A percentile compares a stretch with the other conserved stretches of the same genome.
phyloP scores from a whole-genome alignment of 192 early-diverging fungal species.

The Phycomyces blakesleeanus region DNA sequence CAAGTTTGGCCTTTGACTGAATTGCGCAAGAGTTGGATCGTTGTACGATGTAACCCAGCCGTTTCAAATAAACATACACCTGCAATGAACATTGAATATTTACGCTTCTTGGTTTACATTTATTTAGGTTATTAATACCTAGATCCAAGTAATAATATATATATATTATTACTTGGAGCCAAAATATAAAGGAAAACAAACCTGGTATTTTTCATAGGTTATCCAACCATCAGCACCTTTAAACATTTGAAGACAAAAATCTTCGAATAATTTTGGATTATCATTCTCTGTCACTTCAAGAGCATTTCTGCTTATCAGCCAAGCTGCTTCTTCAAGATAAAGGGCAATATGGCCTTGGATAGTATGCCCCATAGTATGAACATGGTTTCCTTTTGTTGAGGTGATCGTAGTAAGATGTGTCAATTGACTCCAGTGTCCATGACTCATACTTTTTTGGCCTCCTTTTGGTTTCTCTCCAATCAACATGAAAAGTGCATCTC shows the following conservation, averaged over 20 bases:
- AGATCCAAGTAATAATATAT: slow-evolving; percentile 8
- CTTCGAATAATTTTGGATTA: slow-evolving; percentile 27
- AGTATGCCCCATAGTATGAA: slow-evolving; percentile 46
- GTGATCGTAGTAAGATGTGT: slow-evolving; percentile 30
- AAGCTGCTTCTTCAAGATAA: slow-evolving; percentile 47
- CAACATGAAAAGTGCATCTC: background rate
- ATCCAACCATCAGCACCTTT: slow-evolving; percentile 26
- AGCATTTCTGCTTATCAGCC: slow-evolving; percentile 41
- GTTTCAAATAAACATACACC: slow-evolving; percentile 50
- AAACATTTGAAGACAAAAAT: slow-evolving; percentile 29
- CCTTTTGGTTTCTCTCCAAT: background rate
- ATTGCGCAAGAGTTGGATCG: slow-evolving; percentile 16
- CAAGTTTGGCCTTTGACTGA: background rate
- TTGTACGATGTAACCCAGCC: slow-evolving; percentile 46
- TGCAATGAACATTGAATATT: slow-evolving; percentile 6
- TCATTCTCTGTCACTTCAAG: slow-evolving; percentile 26
- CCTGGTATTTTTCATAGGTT: slow-evolving; percentile 39
- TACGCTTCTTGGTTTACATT: too few relatives aligned
- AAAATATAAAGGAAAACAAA: slow-evolving; percentile 1
- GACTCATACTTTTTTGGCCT: background rate
- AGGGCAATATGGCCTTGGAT: slow-evolving; percentile 34
- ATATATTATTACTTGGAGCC: background rate
- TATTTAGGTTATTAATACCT: too few relatives aligned
- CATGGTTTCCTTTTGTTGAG: slow-evolving; percentile 35
- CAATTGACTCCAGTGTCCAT: slow-evolving; percentile 19